phyloP scores from a whole-genome alignment of 164 flowering plant species.

The Houttuynia cordata region DNA sequence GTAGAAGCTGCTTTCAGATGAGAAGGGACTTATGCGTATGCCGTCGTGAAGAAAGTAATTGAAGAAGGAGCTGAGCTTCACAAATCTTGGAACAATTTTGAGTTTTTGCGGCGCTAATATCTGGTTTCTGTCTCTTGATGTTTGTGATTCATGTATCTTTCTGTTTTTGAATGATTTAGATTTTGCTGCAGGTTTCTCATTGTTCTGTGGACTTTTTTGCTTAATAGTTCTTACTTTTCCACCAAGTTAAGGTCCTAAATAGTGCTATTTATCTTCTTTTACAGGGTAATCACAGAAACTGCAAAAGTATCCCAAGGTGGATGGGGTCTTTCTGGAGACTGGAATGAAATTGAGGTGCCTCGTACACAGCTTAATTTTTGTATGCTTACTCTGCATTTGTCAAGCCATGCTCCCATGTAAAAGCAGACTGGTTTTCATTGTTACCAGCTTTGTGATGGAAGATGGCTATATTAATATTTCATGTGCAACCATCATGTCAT shows the following conservation, averaged over 20 bases:
- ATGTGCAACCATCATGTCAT: too few relatives aligned
- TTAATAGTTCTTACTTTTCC: not conserved
- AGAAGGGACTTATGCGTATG: too few relatives aligned
- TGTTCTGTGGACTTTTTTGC: not conserved
- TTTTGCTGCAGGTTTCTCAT: not conserved
- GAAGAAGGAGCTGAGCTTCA: not conserved
- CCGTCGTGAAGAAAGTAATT: not conserved
- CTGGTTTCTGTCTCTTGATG: not conserved
- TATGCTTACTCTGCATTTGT: not conserved
- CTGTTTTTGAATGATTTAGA: not conserved
- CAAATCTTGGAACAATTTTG: not conserved
- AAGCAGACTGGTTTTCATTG: too few relatives aligned
- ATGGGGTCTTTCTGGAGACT: constrained; percentile 49
- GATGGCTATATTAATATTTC: too few relatives aligned
- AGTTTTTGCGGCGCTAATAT: not conserved
- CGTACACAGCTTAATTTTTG: not conserved
- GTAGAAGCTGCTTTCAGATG: too few relatives aligned
- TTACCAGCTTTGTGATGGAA: too few relatives aligned
- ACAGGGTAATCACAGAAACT: constrained; percentile 66
- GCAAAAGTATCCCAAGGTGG: constrained; percentile 49
- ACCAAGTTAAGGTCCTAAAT: not conserved
- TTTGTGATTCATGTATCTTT: not conserved
- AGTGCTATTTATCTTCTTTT: constrained; percentile 2
- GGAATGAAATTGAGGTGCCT: constrained; percentile 70
- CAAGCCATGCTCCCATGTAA: not conserved